phyloP scores from a whole-genome alignment of 139 green algal genomes.

The Gonium pectorale region DNA sequence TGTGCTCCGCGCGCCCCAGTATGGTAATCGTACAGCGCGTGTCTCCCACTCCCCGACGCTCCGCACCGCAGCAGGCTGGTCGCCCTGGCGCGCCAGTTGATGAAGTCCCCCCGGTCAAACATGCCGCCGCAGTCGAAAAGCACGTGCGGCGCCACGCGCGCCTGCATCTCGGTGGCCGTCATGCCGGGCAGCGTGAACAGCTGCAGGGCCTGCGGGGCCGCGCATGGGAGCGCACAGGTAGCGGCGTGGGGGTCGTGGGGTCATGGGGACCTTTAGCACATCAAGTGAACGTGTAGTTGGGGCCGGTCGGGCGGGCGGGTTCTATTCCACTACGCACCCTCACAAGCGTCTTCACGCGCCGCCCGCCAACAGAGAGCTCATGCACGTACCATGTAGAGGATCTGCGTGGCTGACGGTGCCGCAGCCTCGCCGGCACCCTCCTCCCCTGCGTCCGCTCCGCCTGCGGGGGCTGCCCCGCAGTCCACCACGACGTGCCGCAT shows the following conservation, averaged over 20 bases:
- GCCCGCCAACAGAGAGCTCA: too few species aligned
- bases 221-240: too few species aligned
- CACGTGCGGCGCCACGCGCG: not conserved
- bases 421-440: not conserved
- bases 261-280: too few species aligned
- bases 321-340: too few species aligned
- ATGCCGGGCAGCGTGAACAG: not conserved
- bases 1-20: too few species aligned
- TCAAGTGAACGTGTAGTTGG: too few species aligned
- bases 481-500: not conserved
- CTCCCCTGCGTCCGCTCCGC: not conserved
- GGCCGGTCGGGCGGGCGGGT: too few species aligned
- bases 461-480: not conserved
- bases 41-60: not conserved
- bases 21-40: too few species aligned
- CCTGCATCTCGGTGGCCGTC: slow-evolving; percentile 1
- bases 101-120: slow-evolving; percentile 7
- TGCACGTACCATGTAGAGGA: not conserved
- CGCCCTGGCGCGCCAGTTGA: not conserved
- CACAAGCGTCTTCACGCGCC: too few species aligned
- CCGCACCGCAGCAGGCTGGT: not conserved
- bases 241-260: too few species aligned
- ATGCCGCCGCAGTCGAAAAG: not conserved
- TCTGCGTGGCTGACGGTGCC: not conserved
- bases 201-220: not conserved